A percentile compares a stretch with the other conserved stretches of the same genome.
These are phyloP conservation scores for Polygonum aviculare DNA, from an alignment of 148 eudicot species.

Conservation along the genomic window DNA sequence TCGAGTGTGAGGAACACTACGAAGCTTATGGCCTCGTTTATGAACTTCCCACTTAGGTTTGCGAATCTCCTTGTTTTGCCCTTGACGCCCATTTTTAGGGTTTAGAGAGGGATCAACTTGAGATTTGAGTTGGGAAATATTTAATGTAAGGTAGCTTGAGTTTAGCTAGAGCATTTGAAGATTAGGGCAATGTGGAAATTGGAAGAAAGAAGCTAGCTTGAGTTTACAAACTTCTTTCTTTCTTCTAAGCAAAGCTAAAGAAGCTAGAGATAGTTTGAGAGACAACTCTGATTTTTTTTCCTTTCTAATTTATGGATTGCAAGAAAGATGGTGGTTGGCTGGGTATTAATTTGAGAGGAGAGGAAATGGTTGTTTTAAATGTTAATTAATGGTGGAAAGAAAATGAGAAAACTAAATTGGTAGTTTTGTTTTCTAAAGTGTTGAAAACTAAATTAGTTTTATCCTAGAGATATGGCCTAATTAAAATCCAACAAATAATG, in stretches of 20 bases:
- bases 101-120: not conserved
- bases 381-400: no score
- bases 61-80: slow-evolving; percentile 7
- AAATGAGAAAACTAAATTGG: no score
- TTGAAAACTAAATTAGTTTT: no score
- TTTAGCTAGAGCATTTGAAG: not conserved
- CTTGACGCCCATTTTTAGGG: not conserved
- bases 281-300: not conserved
- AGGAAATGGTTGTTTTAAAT: not conserved
- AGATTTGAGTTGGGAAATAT: not conserved
- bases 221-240: no score
- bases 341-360: not conserved
- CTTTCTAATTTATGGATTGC: no score
- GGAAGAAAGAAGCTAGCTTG: no score
- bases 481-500: no score
- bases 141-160: not conserved
- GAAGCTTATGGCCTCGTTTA: slow-evolving; percentile 39
- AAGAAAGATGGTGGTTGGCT: not conserved
- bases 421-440: no score
- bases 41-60: slow-evolving; percentile 15
- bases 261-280: not conserved
- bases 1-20: slow-evolving; percentile 37
- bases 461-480: no score
- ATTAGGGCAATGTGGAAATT: not conserved
- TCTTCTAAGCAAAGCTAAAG: not conserved